These are phyloP conservation scores for Suillus tomentosus DNA, from an alignment of 768 basidiomycete genomes.

Conservation along the genomic window DNA sequence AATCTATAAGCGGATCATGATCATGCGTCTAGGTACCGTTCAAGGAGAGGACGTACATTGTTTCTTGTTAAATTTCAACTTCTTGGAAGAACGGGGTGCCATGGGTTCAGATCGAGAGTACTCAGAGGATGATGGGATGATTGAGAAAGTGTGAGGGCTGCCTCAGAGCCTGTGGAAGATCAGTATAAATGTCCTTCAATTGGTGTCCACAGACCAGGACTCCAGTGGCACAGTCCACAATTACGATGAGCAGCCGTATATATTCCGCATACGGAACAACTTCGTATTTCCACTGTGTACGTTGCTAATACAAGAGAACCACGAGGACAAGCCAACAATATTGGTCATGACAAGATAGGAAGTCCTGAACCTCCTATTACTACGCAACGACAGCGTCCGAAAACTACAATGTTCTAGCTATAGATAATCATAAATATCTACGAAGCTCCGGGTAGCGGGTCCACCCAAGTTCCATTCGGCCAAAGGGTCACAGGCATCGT, in stretches of 20 bases:
- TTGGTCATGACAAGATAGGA: not conserved
- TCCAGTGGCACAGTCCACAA: not conserved
- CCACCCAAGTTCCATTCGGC: slow-evolving; percentile 82
- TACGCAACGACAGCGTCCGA: not conserved
- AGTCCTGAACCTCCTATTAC: not conserved
- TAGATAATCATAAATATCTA: slow-evolving; percentile 18
- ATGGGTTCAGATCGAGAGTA: not conserved
- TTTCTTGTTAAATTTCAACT: not conserved
- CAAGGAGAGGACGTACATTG: not conserved
- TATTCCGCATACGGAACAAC: slow-evolving; percentile 1
- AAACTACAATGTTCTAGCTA: slow-evolving; percentile 5
- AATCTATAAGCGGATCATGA: slow-evolving; percentile 20
- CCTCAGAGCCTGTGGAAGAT: not conserved
- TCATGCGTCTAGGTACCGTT: not conserved
- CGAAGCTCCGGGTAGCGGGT: slow-evolving; percentile 72
- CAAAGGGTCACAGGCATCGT: slow-evolving; percentile 76
- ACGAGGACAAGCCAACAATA: not conserved
- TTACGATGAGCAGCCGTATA: slow-evolving; percentile 1
- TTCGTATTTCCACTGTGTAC: slow-evolving; percentile 5
- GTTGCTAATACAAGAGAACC: slow-evolving; percentile 1
- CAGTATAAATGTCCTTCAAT: slow-evolving; percentile 3
- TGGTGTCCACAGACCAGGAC: not conserved
- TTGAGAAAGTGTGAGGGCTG: slow-evolving; percentile 4
- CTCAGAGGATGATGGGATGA: not conserved
- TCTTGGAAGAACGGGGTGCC: not conserved